Evolutionary conservation across 495 filamentous ascomycete genomes (phyloP), one percentile per base, ranked within the genome.

Genomic region (Corynascus novoguineensis): DNA sequence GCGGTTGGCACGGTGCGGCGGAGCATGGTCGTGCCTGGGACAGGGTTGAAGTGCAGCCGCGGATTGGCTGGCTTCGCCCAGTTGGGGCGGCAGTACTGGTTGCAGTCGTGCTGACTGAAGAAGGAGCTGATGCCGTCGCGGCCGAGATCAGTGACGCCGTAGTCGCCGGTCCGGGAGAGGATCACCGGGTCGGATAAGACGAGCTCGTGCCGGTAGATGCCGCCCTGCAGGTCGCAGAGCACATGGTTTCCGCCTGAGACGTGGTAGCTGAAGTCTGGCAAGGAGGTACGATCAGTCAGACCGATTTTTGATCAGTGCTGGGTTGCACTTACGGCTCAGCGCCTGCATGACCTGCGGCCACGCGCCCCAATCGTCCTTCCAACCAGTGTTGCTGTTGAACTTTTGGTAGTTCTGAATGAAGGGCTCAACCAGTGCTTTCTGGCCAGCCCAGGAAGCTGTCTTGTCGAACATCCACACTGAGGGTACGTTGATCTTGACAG

Each of bases 301-400:
- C 29, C 17, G n/a, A 19, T 49, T 34, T 35, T 35, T 34, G 3
- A 41, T 22, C 19, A 50, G 46, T 49, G 29, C 25, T 50, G 31
- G 47, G 31, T 34, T 48, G 42, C 24, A 40, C 37, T 32, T 49
- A 24, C 24, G 32, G 24, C 45, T 40, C 37, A 56, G 21, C 3
- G 40, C 27, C 52, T 74, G 71, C 70, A 74, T 73, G 10, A 63
- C 61, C 41, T 67, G 42, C 11, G 63, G 55, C 67, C 71, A 74
- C 0, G 27, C 9, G 2, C 10, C 48, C 3, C 53, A 58, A 11
- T 37, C 29, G 55, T 67, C 50, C 32, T 9, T 55, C 73, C 73
- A 75, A 24, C 73, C 73, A 2, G 57, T 64, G 53, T 74, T 74
- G 59, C 71, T 75, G 57, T 74, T 74, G 64, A 73, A 75, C 61